phyloP scores from a whole-genome alignment of 2,329 filamentous ascomycete species.

The Sarocladiaceae sp. region DNA sequence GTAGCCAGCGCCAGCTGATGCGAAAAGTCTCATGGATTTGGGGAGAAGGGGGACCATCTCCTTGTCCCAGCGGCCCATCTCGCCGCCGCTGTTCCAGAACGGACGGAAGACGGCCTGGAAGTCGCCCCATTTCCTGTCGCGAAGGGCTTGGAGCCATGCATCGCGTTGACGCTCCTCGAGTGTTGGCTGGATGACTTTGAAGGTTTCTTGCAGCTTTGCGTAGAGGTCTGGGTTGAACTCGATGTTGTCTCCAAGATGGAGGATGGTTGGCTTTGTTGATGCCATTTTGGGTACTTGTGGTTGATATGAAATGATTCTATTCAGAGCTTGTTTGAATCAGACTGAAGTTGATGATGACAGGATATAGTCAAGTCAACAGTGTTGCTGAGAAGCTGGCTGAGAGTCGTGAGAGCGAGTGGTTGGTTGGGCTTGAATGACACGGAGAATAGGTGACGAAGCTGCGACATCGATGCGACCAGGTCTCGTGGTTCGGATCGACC shows the following conservation, averaged over 20 bases:
- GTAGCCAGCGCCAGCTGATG: constrained; percentile 55
- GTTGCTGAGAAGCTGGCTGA: too few relatives aligned
- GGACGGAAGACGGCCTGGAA: constrained; percentile 45
- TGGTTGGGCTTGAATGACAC: too few relatives aligned
- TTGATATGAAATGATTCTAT: background rate
- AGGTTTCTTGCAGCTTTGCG: constrained; percentile 20
- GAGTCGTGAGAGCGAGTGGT: too few relatives aligned
- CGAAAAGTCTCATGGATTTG: constrained; percentile 46
- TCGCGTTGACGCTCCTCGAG: constrained; percentile 29
- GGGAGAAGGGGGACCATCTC: constrained; percentile 52
- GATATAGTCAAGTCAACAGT: background rate
- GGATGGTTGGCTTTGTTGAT: constrained; percentile 19
- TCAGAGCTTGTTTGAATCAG: background rate
- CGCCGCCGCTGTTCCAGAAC: constrained; percentile 58
- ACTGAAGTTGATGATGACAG: too few relatives aligned
- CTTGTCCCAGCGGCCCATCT: constrained; percentile 58
- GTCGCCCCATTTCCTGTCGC: constrained; percentile 32
- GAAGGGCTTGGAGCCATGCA: constrained; percentile 30
- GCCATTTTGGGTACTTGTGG: background rate
- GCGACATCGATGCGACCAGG: too few relatives aligned
- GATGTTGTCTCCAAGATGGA: constrained; percentile 26
- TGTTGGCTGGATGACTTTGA: constrained; percentile 28
- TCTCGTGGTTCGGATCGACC: background rate
- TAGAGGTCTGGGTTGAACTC: constrained; percentile 25
- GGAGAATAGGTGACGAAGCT: too few relatives aligned